These are phyloP conservation scores for Lentinula lateritia DNA, from an alignment of 768 basidiomycete species.

Conservation along the genomic window DNA sequence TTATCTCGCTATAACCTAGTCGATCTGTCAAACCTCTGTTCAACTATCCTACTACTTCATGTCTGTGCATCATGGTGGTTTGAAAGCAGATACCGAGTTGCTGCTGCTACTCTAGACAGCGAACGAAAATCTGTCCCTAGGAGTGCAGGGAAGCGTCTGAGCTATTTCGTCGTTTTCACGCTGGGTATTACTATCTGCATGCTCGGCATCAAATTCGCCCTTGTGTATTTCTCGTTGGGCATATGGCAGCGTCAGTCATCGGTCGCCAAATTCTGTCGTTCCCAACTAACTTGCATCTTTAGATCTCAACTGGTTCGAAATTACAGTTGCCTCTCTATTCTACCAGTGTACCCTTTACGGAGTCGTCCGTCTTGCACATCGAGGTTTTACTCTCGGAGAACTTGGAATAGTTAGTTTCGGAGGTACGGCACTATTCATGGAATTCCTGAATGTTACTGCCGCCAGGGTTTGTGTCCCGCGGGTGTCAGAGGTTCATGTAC, in stretches of 20 bases:
- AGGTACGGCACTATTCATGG: slow-evolving; percentile 81
- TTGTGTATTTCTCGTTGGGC: slow-evolving; percentile 35
- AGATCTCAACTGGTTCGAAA: slow-evolving; percentile 81
- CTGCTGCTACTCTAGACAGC: slow-evolving; percentile 43
- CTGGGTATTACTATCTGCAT: slow-evolving; percentile 44
- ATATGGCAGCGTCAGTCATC: slow-evolving; percentile 67
- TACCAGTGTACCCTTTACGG: slow-evolving; percentile 91
- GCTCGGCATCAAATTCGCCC: slow-evolving; percentile 41
- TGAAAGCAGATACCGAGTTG: slow-evolving; percentile 43
- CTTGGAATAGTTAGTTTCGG: slow-evolving; percentile 86
- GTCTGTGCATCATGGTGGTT: slow-evolving; percentile 73
- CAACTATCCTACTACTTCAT: slow-evolving; percentile 74
- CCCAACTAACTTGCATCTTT: slow-evolving; percentile 3
- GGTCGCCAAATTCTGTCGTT: slow-evolving; percentile 3
- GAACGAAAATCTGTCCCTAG: slow-evolving; percentile 75
- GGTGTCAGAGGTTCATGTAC: neutral
- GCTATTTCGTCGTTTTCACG: slow-evolving; percentile 63
- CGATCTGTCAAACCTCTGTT: slow-evolving; percentile 75
- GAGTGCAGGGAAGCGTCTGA: slow-evolving; percentile 57
- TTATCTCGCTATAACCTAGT: slow-evolving; percentile 73
- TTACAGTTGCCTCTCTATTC: slow-evolving; percentile 66
- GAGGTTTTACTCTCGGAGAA: slow-evolving; percentile 95
- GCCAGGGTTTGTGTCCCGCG: slow-evolving; percentile 53
- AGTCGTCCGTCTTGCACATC: slow-evolving; percentile 83
- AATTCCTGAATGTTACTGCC: slow-evolving; percentile 79